These are phyloP conservation scores for Pseudogymnoascus sp. DNA, from an alignment of 2,329 filamentous ascomycete species.

Conservation along the genomic window DNA sequence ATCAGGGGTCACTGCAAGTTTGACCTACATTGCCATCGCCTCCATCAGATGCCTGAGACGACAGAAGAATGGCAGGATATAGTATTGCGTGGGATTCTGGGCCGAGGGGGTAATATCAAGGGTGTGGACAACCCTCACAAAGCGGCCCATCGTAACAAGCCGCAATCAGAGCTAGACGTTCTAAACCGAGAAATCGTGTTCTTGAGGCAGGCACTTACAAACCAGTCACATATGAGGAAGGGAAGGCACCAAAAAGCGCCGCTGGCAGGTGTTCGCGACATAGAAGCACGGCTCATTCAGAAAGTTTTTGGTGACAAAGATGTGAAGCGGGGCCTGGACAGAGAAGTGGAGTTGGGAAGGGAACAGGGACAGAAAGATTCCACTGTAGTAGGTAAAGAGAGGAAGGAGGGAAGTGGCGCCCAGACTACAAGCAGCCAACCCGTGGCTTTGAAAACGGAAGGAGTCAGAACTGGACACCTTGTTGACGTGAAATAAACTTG, in stretches of 20 bases:
- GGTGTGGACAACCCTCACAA: not conserved
- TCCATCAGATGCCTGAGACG: conserved; percentile 1
- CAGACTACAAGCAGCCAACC: not conserved
- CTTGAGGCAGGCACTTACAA: conserved; percentile 6
- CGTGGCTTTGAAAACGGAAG: not conserved
- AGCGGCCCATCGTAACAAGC: not conserved
- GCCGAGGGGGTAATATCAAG: not conserved
- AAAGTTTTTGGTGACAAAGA: not conserved
- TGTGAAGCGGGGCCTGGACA: not conserved
- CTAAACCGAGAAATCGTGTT: not conserved
- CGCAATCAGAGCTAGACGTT: not conserved
- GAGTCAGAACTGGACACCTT: not conserved
- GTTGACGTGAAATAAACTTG: not conserved
- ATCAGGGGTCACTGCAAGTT: conserved; percentile 2
- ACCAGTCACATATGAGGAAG: not conserved
- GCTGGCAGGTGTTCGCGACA: not conserved
- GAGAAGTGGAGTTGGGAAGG: not conserved
- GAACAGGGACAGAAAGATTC: not conserved
- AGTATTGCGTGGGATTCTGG: not conserved
- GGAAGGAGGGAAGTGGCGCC: not conserved
- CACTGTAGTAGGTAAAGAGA: not conserved
- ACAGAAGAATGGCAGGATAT: conserved; percentile 1
- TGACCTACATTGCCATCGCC: not conserved
- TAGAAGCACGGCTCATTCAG: not conserved
- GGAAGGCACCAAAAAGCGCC: not conserved